These are phyloP conservation scores for Sporothrix dimorphospora DNA, from an alignment of 2,329 filamentous ascomycete genomes.

Conservation along the genomic window DNA sequence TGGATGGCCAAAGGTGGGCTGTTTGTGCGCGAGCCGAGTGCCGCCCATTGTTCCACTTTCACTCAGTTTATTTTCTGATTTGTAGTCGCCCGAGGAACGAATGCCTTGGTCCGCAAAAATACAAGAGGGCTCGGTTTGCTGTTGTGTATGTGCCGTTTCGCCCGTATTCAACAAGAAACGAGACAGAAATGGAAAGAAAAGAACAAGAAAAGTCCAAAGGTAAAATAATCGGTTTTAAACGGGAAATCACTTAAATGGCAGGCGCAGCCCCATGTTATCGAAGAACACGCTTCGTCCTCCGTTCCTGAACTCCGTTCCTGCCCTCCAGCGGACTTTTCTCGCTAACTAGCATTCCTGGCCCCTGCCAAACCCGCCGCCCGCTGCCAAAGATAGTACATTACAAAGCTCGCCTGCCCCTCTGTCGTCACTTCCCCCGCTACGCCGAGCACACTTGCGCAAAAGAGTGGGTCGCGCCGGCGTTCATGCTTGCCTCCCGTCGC, in stretches of 20 bases:
- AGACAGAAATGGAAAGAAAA: not conserved
- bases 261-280: not conserved
- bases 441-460: not conserved
- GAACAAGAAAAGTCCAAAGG: not conserved
- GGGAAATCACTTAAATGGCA: not conserved
- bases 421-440: slow-evolving; percentile 12
- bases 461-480: slow-evolving; percentile 10
- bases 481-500: slow-evolving; percentile 12
- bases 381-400: not conserved
- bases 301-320: not conserved
- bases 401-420: not conserved
- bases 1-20: not conserved
- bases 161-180: not conserved
- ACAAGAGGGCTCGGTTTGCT: not conserved
- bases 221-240: not conserved
- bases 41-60: not conserved
- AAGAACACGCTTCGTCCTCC: not conserved
- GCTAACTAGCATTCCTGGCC: not conserved
- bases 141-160: not conserved
- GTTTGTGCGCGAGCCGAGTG: not conserved
- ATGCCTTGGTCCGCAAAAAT: not conserved
- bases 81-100: slow-evolving; percentile 15
- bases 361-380: not conserved
- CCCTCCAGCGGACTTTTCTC: not conserved
- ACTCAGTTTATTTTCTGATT: not conserved